These are phyloP conservation scores for Aureobasidium melanogenum DNA, from an alignment of 2,329 filamentous ascomycete genomes.

Conservation along the genomic window DNA sequence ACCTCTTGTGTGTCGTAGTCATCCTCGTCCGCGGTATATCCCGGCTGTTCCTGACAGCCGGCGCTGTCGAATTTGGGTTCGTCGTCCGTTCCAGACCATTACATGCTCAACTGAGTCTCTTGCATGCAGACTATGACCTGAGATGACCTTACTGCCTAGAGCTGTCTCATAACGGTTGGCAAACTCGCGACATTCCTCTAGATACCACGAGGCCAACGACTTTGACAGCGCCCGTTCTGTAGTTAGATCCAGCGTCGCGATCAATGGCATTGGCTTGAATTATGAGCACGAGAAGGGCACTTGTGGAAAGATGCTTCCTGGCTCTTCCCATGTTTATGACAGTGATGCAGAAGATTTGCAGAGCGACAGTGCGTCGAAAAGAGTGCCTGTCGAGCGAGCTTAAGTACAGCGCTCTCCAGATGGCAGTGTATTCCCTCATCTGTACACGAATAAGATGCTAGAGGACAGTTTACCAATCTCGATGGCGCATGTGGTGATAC, in stretches of 20 bases:
- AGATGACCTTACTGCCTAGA: neutral
- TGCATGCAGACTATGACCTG: neutral
- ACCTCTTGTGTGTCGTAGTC: neutral
- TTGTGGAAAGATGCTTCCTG: neutral
- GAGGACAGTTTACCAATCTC: neutral
- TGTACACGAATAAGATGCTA: neutral
- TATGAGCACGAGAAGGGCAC: neutral
- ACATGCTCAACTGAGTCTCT: neutral
- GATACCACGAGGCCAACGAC: neutral
- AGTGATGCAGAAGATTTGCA: neutral
- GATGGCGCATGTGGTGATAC: too few species aligned
- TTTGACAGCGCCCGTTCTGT: neutral
- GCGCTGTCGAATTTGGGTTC: neutral
- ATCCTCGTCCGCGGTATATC: neutral
- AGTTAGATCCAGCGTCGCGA: neutral
- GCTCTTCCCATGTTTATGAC: neutral
- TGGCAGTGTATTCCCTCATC: neutral
- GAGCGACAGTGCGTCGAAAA: neutral
- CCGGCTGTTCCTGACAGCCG: neutral
- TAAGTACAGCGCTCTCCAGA: neutral
- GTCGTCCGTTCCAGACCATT: neutral
- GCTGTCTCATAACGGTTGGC: neutral
- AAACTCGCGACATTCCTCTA: neutral
- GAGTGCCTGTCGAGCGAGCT: conserved; percentile 1
- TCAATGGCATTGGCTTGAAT: neutral